These are phyloP conservation scores for Aspergillus flavus DNA, from an alignment of 2,329 filamentous ascomycete genomes.

Conservation along the genomic window DNA sequence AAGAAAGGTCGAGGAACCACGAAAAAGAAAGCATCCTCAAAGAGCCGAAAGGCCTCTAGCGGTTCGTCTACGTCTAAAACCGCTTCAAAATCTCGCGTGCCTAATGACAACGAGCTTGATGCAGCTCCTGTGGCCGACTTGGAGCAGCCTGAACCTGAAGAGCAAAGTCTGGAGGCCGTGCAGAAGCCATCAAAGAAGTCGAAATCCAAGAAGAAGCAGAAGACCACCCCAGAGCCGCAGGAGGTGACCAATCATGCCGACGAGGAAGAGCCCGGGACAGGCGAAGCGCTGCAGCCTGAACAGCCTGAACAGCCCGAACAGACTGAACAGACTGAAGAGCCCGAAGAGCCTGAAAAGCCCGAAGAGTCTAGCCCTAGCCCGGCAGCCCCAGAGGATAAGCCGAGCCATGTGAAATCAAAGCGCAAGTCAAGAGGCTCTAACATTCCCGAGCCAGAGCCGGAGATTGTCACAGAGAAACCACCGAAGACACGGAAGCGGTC, in stretches of 20 bases:
- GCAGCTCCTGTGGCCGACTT: slow-evolving; percentile 67
- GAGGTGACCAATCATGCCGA: slow-evolving; percentile 14
- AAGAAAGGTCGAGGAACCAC: slow-evolving; percentile 50
- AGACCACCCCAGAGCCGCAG: slow-evolving; percentile 18
- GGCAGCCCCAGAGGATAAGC: neutral
- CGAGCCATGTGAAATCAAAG: neutral
- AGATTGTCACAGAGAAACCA: neutral
- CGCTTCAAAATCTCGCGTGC: slow-evolving; percentile 48
- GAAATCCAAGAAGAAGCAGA: slow-evolving; percentile 34
- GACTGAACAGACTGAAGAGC: too few relatives aligned
- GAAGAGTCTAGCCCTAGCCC: slow-evolving; percentile 1
- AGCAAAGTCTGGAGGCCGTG: slow-evolving; percentile 32
- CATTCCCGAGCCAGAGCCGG: neutral
- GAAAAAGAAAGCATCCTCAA: slow-evolving; percentile 44
- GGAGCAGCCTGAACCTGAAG: slow-evolving; percentile 58
- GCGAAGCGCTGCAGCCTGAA: neutral
- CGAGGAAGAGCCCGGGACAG: slow-evolving; percentile 13
- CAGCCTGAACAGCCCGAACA: too few relatives aligned
- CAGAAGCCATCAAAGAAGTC: slow-evolving; percentile 29
- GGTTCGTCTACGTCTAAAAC: slow-evolving; percentile 52
- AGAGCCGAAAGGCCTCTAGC: slow-evolving; percentile 54
- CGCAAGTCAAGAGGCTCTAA: slow-evolving; percentile 10
- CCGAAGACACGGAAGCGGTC: slow-evolving; percentile 2
- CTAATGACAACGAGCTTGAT: slow-evolving; percentile 68
- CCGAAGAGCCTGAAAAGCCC: neutral